phyloP scores from a whole-genome alignment of 768 basidiomycete species.

The Suillus variegatus region DNA sequence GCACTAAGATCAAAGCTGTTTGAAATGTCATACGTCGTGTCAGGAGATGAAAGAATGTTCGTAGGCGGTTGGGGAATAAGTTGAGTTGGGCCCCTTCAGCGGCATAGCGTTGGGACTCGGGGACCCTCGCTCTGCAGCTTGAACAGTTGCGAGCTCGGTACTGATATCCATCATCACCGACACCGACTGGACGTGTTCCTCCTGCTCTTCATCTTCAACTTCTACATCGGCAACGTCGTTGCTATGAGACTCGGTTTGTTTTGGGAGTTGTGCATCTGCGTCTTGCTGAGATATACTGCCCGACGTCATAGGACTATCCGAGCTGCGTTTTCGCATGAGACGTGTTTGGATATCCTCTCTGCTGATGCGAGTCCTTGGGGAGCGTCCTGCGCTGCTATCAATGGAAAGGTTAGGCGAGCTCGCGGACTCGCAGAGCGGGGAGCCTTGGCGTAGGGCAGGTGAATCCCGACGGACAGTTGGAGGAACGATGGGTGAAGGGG shows the following conservation, averaged over 20 bases:
- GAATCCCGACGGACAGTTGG: conserved; percentile 23
- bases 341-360: conserved; percentile 55
- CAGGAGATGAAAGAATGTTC: conserved; percentile 18
- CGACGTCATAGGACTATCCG: conserved; percentile 41
- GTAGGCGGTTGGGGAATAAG: conserved; percentile 10
- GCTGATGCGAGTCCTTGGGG: conserved; percentile 46
- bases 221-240: conserved; percentile 14
- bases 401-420: conserved; percentile 21
- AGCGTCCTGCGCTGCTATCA: conserved; percentile 15
- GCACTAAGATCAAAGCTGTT: conserved; percentile 22
- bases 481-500: conserved; percentile 18
- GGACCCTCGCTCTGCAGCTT: conserved; percentile 37
- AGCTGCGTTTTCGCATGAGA: conserved; percentile 45
- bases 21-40: conserved; percentile 27
- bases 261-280: neutral
- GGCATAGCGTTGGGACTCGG: conserved; percentile 18
- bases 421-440: conserved; percentile 27
- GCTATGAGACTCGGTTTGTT: neutral
- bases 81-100: conserved; percentile 20
- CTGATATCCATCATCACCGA: conserved; percentile 40
- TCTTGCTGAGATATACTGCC: conserved; percentile 10
- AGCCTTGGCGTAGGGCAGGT: conserved; percentile 24
- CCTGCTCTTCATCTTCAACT: conserved; percentile 19
- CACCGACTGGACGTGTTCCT: conserved; percentile 31
- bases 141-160: conserved; percentile 51